These are phyloP conservation scores for Venturiaceae sp. DNA, from an alignment of 2,329 filamentous ascomycete genomes.

Conservation along the genomic window DNA sequence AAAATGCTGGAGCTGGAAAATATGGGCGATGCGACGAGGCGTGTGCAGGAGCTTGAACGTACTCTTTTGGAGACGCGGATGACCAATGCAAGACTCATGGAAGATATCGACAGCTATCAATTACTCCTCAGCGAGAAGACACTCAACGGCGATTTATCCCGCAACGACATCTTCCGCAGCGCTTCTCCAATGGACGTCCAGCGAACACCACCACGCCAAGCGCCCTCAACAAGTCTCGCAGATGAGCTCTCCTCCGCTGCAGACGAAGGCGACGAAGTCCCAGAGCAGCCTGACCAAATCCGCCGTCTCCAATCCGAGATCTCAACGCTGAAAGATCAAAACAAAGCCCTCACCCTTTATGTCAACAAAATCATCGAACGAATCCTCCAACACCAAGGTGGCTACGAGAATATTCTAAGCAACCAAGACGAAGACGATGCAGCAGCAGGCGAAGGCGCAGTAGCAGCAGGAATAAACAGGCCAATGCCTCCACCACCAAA, in stretches of 20 bases:
- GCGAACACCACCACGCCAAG: conserved; percentile 11
- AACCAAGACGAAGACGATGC: conserved; percentile 52
- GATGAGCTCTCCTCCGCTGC: conserved; percentile 24
- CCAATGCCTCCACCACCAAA: conserved; percentile 28
- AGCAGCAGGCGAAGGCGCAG: conserved; percentile 15
- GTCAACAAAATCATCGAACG: conserved; percentile 99
- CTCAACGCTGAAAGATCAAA: conserved; percentile 77
- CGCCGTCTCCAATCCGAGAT: conserved; percentile 70
- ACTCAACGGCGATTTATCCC: conserved; percentile 83
- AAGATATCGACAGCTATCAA: conserved; percentile 98
- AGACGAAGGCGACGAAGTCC: conserved; percentile 54
- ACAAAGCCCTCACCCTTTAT: conserved; percentile 93
- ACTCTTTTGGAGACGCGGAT: conserved; percentile 85
- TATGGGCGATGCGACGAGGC: conserved; percentile 61
- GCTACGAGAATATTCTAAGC: conserved; percentile 89
- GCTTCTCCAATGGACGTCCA: conserved; percentile 25
- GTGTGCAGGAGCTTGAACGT: conserved; percentile 81
- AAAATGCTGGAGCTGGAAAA: conserved; percentile 93
- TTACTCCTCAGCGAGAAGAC: conserved; percentile 90
- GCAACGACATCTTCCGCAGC: conserved; percentile 65
- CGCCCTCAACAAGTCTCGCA: conserved; percentile 24
- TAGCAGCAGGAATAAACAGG: conserved; percentile 7
- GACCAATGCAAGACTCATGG: conserved; percentile 92
- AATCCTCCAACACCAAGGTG: conserved; percentile 75
- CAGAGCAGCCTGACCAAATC: conserved; percentile 12